Conservation (phyloP, 352 stramenopile genomes). For the Globisporangium cylindrosporum region DNA sequence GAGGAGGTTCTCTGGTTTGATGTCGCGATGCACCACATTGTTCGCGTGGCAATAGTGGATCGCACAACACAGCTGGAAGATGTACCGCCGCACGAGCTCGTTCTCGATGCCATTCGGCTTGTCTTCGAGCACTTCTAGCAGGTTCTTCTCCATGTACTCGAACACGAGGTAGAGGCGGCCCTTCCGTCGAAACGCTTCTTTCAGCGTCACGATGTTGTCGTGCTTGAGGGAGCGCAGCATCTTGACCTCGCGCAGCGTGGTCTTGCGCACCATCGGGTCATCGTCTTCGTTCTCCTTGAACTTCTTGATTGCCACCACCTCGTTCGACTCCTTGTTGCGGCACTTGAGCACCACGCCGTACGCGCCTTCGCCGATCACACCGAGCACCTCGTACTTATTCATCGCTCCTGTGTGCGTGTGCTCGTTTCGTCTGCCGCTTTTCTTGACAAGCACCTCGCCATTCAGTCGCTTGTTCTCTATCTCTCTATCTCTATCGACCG, state of each 20-base stretch:
- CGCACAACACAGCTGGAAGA: conserved; percentile 97
- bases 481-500: neutral
- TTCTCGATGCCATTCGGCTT: conserved; percentile 83
- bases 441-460: conserved; percentile 6
- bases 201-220: conserved; percentile 97
- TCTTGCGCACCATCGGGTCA: conserved; percentile 92
- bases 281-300: conserved; percentile 93
- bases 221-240: conserved; percentile 98
- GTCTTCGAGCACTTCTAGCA: conserved; percentile 94
- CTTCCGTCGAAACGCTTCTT: conserved; percentile 98
- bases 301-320: conserved; percentile 99
- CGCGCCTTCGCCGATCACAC: conserved; percentile 91
- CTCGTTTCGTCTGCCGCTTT: neutral
- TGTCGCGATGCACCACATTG: conserved; percentile 98
- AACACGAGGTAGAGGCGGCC: conserved; percentile 96
- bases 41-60: conserved; percentile 97
- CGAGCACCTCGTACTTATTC: conserved; percentile 95
- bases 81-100: conserved; percentile 96
- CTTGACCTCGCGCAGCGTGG: conserved; percentile 95
- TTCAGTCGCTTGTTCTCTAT: conserved; percentile 1
- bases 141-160: conserved; percentile 97
- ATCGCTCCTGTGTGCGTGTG: conserved; percentile 41
- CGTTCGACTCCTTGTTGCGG: conserved; percentile 93
- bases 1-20: conserved; percentile 99
- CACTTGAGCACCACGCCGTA: conserved; percentile 94